Base-by-base conservation (phyloP, 305 asterid genomes). In the Solanum aculeatissimum region DNA sequence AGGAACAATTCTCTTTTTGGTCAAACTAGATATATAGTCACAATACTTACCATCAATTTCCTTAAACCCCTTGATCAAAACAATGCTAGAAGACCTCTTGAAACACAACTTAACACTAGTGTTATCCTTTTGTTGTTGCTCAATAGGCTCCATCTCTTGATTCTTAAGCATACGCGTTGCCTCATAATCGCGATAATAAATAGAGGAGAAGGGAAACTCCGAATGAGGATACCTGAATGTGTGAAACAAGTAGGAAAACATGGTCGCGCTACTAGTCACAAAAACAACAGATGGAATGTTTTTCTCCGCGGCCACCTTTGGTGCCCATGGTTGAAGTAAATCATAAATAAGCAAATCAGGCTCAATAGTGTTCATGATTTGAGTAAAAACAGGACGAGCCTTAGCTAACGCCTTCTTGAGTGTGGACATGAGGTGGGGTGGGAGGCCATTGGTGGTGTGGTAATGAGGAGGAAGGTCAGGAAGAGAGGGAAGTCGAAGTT, bases 381-480 rank as follows among this genome's bases (percentile, higher is more conserved):
- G 79, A 2, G 11, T 47, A 35, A 87, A 87, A n/a, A 3, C 16
- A 2, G 87, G 77, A 25, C 51, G 21, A 4, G 82, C 15, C 40
- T 18, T 72, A 0, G 70, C 27, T 0, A 87, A 82, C 1, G 86
- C 85, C 23, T 84, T 75, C 71, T 87, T 87, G 14, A 87, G 85
- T 2, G 54, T 47, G 43, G 86, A 71, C 89, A 87, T 87, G 53
- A 86, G 86, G 13, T 83, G 69, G 4, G 88, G 82, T 21, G 86
- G 88, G 53, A 86, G 88, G 14, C 88, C 88, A 54, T 86, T 86
- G 16, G 88, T 86, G 16, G 88, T 86, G 18, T 86, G 88, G 49
- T 77, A 83, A 21, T 84, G 78, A 10, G 80, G 68, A 43, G 82
- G 84, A 35, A 86, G 80, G 12, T 84, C 80, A 8, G 68, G 9